These are phyloP conservation scores for Pythium coloratum DNA, from an alignment of 352 stramenopile species.

Conservation along the genomic window DNA sequence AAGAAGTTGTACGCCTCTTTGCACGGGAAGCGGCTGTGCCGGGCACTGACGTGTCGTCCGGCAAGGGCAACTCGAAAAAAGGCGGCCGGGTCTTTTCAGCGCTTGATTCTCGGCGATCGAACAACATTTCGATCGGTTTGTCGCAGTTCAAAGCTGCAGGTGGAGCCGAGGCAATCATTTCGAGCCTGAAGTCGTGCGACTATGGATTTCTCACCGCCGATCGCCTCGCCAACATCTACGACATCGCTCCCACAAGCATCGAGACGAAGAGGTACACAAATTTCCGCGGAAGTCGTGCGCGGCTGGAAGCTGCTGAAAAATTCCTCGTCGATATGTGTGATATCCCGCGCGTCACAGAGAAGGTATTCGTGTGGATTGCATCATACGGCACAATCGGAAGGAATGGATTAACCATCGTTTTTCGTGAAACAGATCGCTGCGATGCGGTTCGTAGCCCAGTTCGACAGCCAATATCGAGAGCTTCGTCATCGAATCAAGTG, in stretches of 20 bases:
- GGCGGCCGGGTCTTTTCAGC: constrained; percentile 41
- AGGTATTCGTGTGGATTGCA: constrained; percentile 34
- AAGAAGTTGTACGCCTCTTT: constrained; percentile 62
- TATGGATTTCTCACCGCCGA: constrained; percentile 65
- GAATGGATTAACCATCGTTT: neutral
- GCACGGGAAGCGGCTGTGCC: constrained; percentile 26
- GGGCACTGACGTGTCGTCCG: neutral
- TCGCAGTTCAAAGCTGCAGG: constrained; percentile 72
- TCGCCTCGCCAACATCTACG: constrained; percentile 52
- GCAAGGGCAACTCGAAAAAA: constrained; percentile 17
- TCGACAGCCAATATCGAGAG: constrained; percentile 56
- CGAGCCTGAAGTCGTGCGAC: constrained; percentile 48
- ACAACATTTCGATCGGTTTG: constrained; percentile 81
- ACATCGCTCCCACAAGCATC: constrained; percentile 65
- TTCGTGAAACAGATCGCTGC: constrained; percentile 44
- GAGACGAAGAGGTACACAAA: constrained; percentile 73
- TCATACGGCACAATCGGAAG: neutral
- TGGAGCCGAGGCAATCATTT: constrained; percentile 48
- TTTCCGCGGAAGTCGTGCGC: constrained; percentile 52
- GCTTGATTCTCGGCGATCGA: constrained; percentile 69
- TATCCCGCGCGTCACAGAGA: constrained; percentile 67
- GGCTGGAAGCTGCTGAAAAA: constrained; percentile 54
- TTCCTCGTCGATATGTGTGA: constrained; percentile 78
- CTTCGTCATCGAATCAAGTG: constrained; percentile 41
- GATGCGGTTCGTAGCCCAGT: constrained; percentile 71